Evolutionary conservation across 177 flowering plant species (phyloP).

Genomic region (Vitis hybrid): DNA sequence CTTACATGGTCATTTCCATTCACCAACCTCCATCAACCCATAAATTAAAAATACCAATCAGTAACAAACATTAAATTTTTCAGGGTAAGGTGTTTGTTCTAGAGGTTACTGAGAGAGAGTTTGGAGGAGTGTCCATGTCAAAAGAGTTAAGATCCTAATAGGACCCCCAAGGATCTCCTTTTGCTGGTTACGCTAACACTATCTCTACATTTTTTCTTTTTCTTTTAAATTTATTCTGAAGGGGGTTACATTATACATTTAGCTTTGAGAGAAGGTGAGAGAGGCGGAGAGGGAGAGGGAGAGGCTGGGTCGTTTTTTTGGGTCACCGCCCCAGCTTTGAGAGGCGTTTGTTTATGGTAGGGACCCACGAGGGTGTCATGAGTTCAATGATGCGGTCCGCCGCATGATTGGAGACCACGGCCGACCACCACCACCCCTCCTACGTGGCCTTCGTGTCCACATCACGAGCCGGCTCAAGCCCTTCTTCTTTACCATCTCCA

Average conservation of each 20-base stretch:
- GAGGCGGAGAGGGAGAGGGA: neutral
- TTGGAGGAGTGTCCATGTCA: slow-evolving; percentile 48
- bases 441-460: slow-evolving; percentile 37
- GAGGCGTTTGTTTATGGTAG: slow-evolving; percentile 17
- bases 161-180: slow-evolving; percentile 50
- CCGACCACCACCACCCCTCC: slow-evolving; percentile 58
- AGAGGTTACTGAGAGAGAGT: slow-evolving; percentile 11
- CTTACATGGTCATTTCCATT: slow-evolving; percentile 17
- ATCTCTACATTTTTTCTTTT: slow-evolving; percentile 8
- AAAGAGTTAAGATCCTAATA: slow-evolving; percentile 27
- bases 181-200: slow-evolving; percentile 47
- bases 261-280: slow-evolving; percentile 3
- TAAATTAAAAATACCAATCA: slow-evolving; percentile 3
- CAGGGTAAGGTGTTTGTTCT: slow-evolving; percentile 13
- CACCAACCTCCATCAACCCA: slow-evolving; percentile 32
- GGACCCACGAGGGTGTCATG: slow-evolving; percentile 24
- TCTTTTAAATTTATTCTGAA: neutral
- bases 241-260: neutral
- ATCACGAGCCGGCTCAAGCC: slow-evolving; percentile 8
- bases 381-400: slow-evolving; percentile 54
- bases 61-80: slow-evolving; percentile 5
- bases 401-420: slow-evolving; percentile 48
- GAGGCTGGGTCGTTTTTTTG: neutral
- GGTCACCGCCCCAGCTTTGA: slow-evolving; percentile 32
- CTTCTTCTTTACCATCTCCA: neutral